Evolutionary conservation across 2,329 filamentous ascomycete species (phyloP).

Genomic region (Ophiostoma sp.): DNA sequence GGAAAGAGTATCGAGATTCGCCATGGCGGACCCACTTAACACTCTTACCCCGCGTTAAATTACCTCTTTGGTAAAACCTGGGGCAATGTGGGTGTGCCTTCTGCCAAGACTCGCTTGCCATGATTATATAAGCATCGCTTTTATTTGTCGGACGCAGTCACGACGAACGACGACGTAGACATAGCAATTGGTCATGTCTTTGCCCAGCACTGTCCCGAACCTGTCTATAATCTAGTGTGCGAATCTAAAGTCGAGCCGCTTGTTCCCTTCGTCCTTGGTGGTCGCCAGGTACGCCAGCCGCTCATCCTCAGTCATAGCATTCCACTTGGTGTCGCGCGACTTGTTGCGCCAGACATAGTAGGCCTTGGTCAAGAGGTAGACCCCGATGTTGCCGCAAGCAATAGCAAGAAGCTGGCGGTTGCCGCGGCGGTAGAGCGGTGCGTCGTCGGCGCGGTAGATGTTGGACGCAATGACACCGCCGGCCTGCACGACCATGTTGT

Average conservation of each 20-base stretch:
- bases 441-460: conserved; percentile 38
- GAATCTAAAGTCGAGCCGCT: conserved; percentile 35
- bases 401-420: conserved; percentile 52
- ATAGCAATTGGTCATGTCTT: no score
- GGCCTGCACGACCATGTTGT: conserved; percentile 51
- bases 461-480: conserved; percentile 41
- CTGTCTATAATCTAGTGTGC: conserved; percentile 29
- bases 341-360: conserved; percentile 37
- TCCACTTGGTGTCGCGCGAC: conserved; percentile 28
- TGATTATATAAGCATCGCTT: neutral
- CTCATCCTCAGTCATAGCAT: conserved; percentile 33
- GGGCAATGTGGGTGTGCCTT: neutral
- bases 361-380: conserved; percentile 32
- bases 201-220: neutral
- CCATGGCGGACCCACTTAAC: neutral
- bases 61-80: neutral
- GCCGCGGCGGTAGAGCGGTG: conserved; percentile 48
- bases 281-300: conserved; percentile 32
- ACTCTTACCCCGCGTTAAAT: neutral
- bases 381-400: conserved; percentile 33
- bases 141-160: neutral
- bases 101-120: neutral
- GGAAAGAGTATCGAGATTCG: no score
- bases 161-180: neutral
- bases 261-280: conserved; percentile 35